Evolutionary conservation across 148 eudicot genomes (phyloP), one percentile per base, ranked within the genome.

Genomic region (Fagopyrum homotropicum): DNA sequence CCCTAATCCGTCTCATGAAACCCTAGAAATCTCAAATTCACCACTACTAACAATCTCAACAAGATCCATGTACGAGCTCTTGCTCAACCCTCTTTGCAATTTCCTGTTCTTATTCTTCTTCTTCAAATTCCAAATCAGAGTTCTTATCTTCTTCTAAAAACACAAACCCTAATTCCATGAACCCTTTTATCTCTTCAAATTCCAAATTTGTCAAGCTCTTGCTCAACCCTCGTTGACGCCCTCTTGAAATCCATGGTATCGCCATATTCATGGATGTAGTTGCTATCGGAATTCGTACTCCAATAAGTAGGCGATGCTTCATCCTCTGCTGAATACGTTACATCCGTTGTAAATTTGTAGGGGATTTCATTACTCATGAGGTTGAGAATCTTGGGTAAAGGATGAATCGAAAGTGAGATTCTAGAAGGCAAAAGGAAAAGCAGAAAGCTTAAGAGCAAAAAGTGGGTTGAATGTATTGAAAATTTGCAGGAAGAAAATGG

Each of bases 131-230:
- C 26, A 22, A 22, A 22, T 22, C 26, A 22, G 26, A 22, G 26
- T 22, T 22, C 26, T 22, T 22, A 22, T 22, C 26, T 22, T 22
- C 26, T 22, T 22, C 26, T 22, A 22, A 22, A 22, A 22, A 22
- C 26, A 22, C 26, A 22, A 22, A 22, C 26, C 26, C 26, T 22
- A 22, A 22, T 15, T 72, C 74, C 6, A 22, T 51, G 35, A 72
- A n/a, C 74, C 49, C 74, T 44, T 72, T 57, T n/a, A 72, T 72
- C 57, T 72, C 74, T 48, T 14, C 49, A 51, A 48, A 22, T 64
- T 22, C 26, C 26, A 22, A 22, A 22, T 22, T 0, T 22, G 26
- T 22, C 26, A 22, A 22, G 26, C 26, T 22, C 26, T 22, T 22
- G 26, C 26, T 0, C 26, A 22, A 22, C 26, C 26, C 26, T 22